A percentile compares a stretch with the other conserved stretches of the same genome.
phyloP scores from a whole-genome alignment of 495 filamentous ascomycete species.

The Venustampulla echinocandica region DNA sequence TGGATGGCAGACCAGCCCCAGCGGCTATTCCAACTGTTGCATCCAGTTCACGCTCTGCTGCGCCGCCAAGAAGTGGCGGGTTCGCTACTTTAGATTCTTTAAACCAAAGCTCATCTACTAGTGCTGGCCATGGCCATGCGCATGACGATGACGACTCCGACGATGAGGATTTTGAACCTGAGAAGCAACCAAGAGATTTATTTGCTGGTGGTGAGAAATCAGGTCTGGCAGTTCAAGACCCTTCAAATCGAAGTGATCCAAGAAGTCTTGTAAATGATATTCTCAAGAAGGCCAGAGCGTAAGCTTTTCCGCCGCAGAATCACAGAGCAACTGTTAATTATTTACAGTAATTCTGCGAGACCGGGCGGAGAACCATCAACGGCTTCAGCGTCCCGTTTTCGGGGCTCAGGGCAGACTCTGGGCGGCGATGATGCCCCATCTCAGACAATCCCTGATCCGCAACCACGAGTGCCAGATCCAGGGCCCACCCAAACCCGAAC shows the following conservation, averaged over 20 bases:
- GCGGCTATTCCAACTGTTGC: slow-evolving; percentile 19
- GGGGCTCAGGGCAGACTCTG: slow-evolving; percentile 73
- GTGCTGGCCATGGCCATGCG: slow-evolving; percentile 45
- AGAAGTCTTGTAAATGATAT: slow-evolving; percentile 68
- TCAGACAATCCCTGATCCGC: slow-evolving; percentile 58
- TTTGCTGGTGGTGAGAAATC: slow-evolving; percentile 97
- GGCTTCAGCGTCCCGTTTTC: slow-evolving; percentile 56
- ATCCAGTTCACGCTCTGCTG: slow-evolving; percentile 29
- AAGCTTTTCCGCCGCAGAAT: slow-evolving; percentile 21
- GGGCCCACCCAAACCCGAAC: slow-evolving; percentile 38
- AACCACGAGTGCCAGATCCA: slow-evolving; percentile 33
- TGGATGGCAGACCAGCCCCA: slow-evolving; percentile 46
- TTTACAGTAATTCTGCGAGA: slow-evolving; percentile 47
- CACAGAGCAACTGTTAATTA: slow-evolving; percentile 3
- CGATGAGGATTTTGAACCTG: slow-evolving; percentile 52
- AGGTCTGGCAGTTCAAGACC: slow-evolving; percentile 89
- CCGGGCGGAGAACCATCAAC: slow-evolving; percentile 41
- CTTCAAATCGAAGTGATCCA: slow-evolving; percentile 46
- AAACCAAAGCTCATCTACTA: slow-evolving; percentile 28
- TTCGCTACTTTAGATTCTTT: slow-evolving; percentile 51
- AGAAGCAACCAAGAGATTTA: slow-evolving; percentile 62
- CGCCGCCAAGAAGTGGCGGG: slow-evolving; percentile 35
- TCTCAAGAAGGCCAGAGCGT: slow-evolving; percentile 74
- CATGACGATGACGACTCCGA: slow-evolving; percentile 52
- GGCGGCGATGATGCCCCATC: slow-evolving; percentile 84